These are phyloP conservation scores for Aurantiochytrium sp. DNA, from an alignment of 108 stramenopile genomes.

Conservation along the genomic window DNA sequence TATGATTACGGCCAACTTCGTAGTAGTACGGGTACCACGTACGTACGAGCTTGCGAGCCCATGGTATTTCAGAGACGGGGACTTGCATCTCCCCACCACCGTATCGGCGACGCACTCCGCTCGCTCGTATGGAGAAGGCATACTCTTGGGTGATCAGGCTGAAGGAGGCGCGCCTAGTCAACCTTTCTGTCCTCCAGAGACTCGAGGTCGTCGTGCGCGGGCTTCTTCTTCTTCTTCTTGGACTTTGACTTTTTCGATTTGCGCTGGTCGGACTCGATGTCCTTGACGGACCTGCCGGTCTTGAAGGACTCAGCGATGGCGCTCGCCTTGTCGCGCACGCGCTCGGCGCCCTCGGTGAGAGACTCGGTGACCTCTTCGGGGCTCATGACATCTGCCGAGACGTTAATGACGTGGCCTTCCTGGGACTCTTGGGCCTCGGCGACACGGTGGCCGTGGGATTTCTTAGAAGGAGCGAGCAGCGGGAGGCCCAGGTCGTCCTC, in stretches of 20 bases:
- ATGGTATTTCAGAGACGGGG: no score
- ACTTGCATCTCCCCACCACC: no score
- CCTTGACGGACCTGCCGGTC: neutral
- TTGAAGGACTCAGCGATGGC: neutral
- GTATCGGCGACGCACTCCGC: no score
- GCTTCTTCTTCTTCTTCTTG: constrained; percentile 1
- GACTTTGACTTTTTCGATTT: neutral
- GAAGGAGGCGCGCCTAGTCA: neutral
- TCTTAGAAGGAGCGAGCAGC: neutral
- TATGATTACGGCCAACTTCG: no score
- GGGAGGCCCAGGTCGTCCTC: neutral
- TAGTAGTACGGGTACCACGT: no score
- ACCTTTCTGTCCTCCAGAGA: constrained; percentile 1
- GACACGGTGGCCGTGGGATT: neutral
- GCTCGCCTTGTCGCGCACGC: neutral
- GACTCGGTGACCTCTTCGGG: constrained; percentile 10
- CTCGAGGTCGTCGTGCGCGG: neutral
- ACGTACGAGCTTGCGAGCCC: no score
- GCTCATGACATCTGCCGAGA: neutral
- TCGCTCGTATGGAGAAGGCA: no score
- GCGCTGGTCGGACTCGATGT: neutral
- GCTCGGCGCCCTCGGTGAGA: neutral
- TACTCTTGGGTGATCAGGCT: no score
- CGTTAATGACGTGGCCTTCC: constrained; percentile 12
- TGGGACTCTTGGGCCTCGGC: neutral